phyloP scores from a whole-genome alignment of 139 green algal species.

The Pseudopediastrum boryanum region DNA sequence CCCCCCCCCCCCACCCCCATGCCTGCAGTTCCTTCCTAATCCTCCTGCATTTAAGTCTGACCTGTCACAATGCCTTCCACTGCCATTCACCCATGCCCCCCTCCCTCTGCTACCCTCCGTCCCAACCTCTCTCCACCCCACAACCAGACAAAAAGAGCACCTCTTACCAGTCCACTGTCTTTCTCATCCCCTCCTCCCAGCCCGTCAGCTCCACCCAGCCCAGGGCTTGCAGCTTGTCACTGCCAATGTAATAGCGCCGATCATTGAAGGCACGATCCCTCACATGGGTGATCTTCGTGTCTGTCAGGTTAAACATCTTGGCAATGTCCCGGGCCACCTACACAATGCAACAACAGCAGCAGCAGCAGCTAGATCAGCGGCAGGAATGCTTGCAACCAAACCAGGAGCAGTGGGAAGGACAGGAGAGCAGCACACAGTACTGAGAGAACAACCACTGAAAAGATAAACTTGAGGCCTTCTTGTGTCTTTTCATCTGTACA shows the following conservation, averaged over 20 bases:
- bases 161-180: constrained; percentile 95
- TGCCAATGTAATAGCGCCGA: constrained; percentile 94
- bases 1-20: too few relatives aligned
- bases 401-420: not conserved
- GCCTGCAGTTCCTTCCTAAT: too few relatives aligned
- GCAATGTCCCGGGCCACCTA: constrained; percentile 63
- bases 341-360: not conserved
- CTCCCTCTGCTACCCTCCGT: too few relatives aligned
- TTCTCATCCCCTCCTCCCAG: constrained; percentile 93
- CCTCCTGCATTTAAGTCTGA: too few relatives aligned
- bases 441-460: not conserved
- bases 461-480: too few relatives aligned
- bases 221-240: constrained; percentile 88
- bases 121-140: not conserved
- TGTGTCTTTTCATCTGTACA: too few relatives aligned
- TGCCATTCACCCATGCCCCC: too few relatives aligned
- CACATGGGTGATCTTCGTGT: constrained; percentile 59
- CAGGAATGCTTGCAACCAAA: too few relatives aligned
- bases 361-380: constrained; percentile 41
- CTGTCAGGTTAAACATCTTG: constrained; percentile 58
- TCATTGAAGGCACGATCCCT: constrained; percentile 92
- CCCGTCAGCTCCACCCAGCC: constrained; percentile 89
- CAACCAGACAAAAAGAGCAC: too few relatives aligned
- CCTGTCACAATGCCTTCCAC: too few relatives aligned
- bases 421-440: not conserved